phyloP scores from a whole-genome alignment of 2,329 filamentous ascomycete genomes.

The Lachnellula willkommii region DNA sequence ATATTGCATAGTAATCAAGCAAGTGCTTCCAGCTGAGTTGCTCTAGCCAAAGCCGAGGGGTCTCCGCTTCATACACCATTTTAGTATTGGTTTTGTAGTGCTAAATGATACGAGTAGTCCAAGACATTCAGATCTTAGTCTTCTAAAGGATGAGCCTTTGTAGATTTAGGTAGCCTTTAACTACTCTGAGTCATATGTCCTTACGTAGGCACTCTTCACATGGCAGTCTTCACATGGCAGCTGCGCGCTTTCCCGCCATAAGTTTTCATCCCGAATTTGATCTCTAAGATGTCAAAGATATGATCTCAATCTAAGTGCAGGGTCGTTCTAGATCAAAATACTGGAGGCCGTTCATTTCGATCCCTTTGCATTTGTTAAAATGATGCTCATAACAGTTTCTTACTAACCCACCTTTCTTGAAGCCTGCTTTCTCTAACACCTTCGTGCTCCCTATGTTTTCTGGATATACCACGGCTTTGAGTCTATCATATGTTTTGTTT shows the following conservation, averaged over 20 bases:
- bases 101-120: no score
- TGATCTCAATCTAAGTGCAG: no score
- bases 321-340: neutral
- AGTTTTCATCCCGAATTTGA: no score
- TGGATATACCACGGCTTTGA: conserved; percentile 6
- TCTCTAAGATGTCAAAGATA: no score
- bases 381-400: conserved; percentile 3
- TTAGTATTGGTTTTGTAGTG: neutral
- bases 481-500: conserved; percentile 3
- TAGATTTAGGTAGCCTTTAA: no score
- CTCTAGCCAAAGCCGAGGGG: conserved; percentile 11
- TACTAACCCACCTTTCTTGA: conserved; percentile 3
- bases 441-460: conserved; percentile 8
- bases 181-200: no score
- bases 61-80: conserved; percentile 8
- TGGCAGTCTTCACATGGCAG: no score
- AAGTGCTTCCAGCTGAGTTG: conserved; percentile 8
- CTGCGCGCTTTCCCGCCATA: no score
- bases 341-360: neutral
- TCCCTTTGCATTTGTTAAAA: neutral
- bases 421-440: conserved; percentile 13
- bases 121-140: no score
- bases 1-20: conserved; percentile 11
- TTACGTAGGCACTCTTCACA: no score
- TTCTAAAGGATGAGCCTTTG: no score